These are phyloP conservation scores for Rosa rugosa DNA, from an alignment of 306 rosid genomes.

Conservation along the genomic window DNA sequence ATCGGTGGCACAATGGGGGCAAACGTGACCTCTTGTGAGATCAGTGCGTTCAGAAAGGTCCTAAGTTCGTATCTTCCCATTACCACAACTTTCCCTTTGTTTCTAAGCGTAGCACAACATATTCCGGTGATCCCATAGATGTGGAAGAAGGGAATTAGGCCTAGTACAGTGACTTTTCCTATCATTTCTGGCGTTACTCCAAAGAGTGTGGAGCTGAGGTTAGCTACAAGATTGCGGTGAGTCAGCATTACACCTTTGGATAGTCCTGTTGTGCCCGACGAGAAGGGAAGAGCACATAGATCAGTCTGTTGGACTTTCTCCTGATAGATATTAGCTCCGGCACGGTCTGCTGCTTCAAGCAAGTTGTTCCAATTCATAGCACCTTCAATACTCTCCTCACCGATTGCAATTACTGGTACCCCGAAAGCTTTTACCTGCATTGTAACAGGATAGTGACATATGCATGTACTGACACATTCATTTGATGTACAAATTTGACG, in stretches of 20 bases:
- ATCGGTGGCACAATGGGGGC: conserved; percentile 95
- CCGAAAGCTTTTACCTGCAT: conserved; percentile 62
- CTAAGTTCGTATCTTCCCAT: conserved; percentile 80
- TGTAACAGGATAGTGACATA: neutral
- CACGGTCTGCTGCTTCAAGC: conserved; percentile 72
- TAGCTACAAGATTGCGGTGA: conserved; percentile 74
- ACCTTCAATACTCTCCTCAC: conserved; percentile 61
- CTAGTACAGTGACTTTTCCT: conserved; percentile 76
- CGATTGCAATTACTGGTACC: conserved; percentile 64
- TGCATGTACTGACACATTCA: neutral
- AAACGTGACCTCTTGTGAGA: conserved; percentile 68
- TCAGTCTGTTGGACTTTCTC: conserved; percentile 57
- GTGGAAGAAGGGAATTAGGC: conserved; percentile 84
- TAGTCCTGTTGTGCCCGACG: conserved; percentile 92
- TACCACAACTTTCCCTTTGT: conserved; percentile 87
- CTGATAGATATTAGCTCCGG: conserved; percentile 28
- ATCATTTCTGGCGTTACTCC: conserved; percentile 53
- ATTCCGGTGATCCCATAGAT: conserved; percentile 93
- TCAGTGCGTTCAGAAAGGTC: conserved; percentile 65
- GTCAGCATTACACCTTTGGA: conserved; percentile 95
- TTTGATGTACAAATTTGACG: neutral
- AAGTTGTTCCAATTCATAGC: conserved; percentile 75
- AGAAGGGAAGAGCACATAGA: conserved; percentile 91
- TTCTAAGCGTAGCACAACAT: conserved; percentile 79
- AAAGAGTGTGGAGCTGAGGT: conserved; percentile 79